Evolutionary conservation across 371 early-diverging fungal genomes (phyloP).

Genomic region (Apophysomyces sp.): DNA sequence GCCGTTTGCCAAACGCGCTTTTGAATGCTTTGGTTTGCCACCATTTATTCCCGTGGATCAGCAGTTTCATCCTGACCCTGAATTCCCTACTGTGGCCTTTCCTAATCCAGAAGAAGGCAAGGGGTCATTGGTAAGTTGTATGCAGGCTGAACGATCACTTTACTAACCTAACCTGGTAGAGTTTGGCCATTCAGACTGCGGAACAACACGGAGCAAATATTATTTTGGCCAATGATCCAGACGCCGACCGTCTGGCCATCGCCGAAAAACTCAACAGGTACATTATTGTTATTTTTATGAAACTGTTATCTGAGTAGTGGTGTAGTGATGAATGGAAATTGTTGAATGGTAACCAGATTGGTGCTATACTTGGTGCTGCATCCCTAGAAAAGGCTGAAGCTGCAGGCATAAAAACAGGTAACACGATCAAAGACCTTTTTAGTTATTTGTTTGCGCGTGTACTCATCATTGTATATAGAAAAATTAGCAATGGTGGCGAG

Average conservation of each 20-base stretch:
- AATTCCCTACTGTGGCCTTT: conserved; percentile 91
- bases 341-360: conserved; percentile 93
- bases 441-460: background rate
- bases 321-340: conserved; percentile 72
- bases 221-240: conserved; percentile 98
- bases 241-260: conserved; percentile 94
- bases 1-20: conserved; percentile 69
- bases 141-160: background rate
- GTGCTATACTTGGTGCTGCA: conserved; percentile 79
- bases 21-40: conserved; percentile 69
- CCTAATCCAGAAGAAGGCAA: conserved; percentile 94
- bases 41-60: conserved; percentile 63
- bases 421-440: background rate
- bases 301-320: background rate
- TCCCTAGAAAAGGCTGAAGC: conserved; percentile 62
- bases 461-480: conserved; percentile 26
- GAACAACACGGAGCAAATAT: conserved; percentile 54
- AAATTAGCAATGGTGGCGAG: conserved; percentile 84
- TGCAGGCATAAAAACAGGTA: conserved; percentile 53
- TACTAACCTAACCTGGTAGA: conserved; percentile 12
- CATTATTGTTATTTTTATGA: conserved; percentile 12
- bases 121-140: conserved; percentile 70
- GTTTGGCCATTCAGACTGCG: conserved; percentile 77
- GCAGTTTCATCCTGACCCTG: conserved; percentile 85
- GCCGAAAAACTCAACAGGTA: conserved; percentile 73